Evolutionary conservation across 805 yeast genomes (phyloP).

Genomic region (Pichia manshurica): DNA sequence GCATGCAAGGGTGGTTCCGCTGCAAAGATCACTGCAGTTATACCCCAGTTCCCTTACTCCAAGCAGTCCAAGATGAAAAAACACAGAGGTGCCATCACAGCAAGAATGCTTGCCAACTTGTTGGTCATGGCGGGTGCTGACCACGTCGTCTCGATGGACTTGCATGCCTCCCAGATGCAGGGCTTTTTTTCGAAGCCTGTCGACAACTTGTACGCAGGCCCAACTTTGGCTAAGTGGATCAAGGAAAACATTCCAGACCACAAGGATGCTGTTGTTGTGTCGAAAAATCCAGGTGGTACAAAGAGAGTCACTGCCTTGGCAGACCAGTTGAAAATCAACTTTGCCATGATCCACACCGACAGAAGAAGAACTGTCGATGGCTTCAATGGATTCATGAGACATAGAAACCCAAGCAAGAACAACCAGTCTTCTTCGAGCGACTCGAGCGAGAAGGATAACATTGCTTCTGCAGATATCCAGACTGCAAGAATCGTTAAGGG

Average conservation of each 20-base stretch:
- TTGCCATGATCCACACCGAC: slow-evolving; percentile 99
- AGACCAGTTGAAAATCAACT: slow-evolving; percentile 91
- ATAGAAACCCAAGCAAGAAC: slow-evolving; percentile 38
- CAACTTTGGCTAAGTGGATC: slow-evolving; percentile 94
- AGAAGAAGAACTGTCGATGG: slow-evolving; percentile 81
- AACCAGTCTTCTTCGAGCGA: slow-evolving; percentile 25
- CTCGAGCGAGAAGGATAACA: slow-evolving; percentile 50
- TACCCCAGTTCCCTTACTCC: slow-evolving; percentile 96
- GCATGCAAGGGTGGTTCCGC: slow-evolving; percentile 99
- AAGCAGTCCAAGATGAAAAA: slow-evolving; percentile 98
- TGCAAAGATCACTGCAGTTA: slow-evolving; percentile 92
- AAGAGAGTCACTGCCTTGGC: slow-evolving; percentile 96
- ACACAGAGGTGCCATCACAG: slow-evolving; percentile 98
- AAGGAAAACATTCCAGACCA: slow-evolving; percentile 82
- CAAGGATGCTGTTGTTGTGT: slow-evolving; percentile 87
- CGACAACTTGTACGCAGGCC: slow-evolving; percentile 94
- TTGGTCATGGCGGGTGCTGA: slow-evolving; percentile 98
- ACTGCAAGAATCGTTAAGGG: slow-evolving; percentile 96
- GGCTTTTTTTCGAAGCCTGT: slow-evolving; percentile 97
- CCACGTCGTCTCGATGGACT: slow-evolving; percentile 95
- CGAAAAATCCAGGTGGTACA: slow-evolving; percentile 99
- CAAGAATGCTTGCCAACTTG: slow-evolving; percentile 94
- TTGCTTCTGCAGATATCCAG: slow-evolving; percentile 74
- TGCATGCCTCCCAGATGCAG: slow-evolving; percentile 97
- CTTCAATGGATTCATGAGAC: slow-evolving; percentile 36